Evolutionary conservation across 331 rosid genomes (phyloP), one percentile per base, ranked within the genome.

Genomic region (Quercus phellos): DNA sequence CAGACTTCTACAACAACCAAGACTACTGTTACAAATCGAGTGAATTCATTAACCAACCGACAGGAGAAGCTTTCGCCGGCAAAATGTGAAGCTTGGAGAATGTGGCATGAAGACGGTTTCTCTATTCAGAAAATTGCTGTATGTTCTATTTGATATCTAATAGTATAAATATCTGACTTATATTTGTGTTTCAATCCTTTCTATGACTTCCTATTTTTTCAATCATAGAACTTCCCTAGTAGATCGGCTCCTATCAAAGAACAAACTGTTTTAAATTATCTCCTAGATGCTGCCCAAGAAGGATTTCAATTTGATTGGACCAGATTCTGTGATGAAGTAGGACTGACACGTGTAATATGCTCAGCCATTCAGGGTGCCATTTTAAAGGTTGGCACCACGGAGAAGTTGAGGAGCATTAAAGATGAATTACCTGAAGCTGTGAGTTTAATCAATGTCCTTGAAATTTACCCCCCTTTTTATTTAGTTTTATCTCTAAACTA

Each of bases 211-310:
- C 16, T 18, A 21, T 73, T 78, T 74, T 58, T 71, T 76, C 69
- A 46, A 80, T 75, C 55, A 54, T 78, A 91, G 96, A 91, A 89
- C 85, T 76, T 59, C 54, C 91, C 97, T 2, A 80, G 84, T 85
- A 87, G 98, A 88, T 68, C 96, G 27, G 94, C 93, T 76, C 94
- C 98, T 68, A 94, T 94, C 73, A 89, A 86, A 81, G 96, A 94
- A 64, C 87, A 89, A 80, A 90, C 97, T 78, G 98, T 91, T 66
- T 63, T 17, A 61, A 88, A 78, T 19, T 91, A 91, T 87, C 84
- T 91, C 22, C 80, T 91, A 72, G 96, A 91, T 13, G 98, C 98
- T 74, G 93, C 90, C 75, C 88, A 74, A 76, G 96, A 90, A 64
- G 97, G 95, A 76, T 81, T 85, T 38, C 85, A 86, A 42, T 78